Base-by-base conservation (phyloP, 768 basidiomycete genomes). In the Leccinellum albellum region DNA sequence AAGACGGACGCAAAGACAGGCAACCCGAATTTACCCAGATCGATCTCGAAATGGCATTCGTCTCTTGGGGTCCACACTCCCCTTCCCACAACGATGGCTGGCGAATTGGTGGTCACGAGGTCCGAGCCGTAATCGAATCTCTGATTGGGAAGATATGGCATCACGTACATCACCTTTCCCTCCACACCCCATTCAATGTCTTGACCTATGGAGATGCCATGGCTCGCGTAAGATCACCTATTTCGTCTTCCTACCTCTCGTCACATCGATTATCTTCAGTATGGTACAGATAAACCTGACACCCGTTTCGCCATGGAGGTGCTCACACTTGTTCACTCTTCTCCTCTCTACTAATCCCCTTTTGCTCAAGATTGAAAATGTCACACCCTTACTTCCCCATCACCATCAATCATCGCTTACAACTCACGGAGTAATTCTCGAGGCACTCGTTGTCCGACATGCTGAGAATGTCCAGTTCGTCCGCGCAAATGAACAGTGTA, bases 11-110 rank as follows among this genome's bases (percentile, higher is more conserved):
- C 55, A 94, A 90, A 72, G 95, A 98, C 70, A 82, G 95, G 45
- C 95, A 98, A 68, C 94, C 95, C 0, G 95, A 98, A 72, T 98
- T 98, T 73, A 98, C 95, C 21, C 95, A 98, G 75, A 79, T 98
- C 59, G 95, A 98, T 83, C 73, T 98, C 60, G 95, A 98, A 75
- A 95, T 97, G 90, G 93, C 89, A 2, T 98, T 89, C 73, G 87
- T 95, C 17, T 88, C 88, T 8, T 97, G 95, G 86, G 88, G 87
- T 50, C 62, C 66, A 3, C 54, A 56, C 15, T 9, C 20, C 10
- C 10, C 50, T 17, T 51, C 67, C 45, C 61, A 67, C 31, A 37
- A 55, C 32, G 73, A 80, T 56, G 57, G 60, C 10, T 98, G 95
- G 95, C 78, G 84, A 52, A 95, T 98, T 53, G 95, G 95, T 23